Evolutionary conservation across 1,284 basidiomycete species (phyloP), one percentile per base, ranked within the genome.

Genomic region (Boletus semigastroideus): DNA sequence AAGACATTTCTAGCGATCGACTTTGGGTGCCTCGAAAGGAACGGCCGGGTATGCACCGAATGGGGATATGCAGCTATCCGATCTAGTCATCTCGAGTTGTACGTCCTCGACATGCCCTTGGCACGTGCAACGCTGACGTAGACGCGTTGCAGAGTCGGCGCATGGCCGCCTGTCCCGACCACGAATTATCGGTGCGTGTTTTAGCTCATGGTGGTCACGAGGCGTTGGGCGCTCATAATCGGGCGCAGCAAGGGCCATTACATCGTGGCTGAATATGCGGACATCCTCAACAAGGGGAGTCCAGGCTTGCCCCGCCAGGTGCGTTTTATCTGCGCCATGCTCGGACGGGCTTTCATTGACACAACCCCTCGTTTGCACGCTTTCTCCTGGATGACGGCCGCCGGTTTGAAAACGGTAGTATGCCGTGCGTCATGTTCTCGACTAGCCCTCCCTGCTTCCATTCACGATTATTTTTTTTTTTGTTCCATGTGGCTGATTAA

Each of bases 141-240:
- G 25, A 25, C 46, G 37, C 34, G 37, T 36, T 36, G 52, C 61
- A 92, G 90, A 40, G 75, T 74, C 7, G 80, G 80, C 5, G 80
- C 84, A 46, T 94, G 91, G 91, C 91, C 91, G 4, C 92, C 91
- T 19, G 72, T 80, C 17, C 89, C 90, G 1, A 84, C 86, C 54
- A 77, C 78, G 34, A 92, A 94, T 64, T 94, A 92, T 66, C 80
- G 90, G 86, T 86, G 50, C 52, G 74, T 55, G 8, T 38, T 30
- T 19, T 46, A 31, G 11, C 12, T 28, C 34, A 3, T 25, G 22
- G 30, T 2, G 20, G 17, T 34, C n/a, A 45, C 16, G 14, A 47
- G 19, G 19, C 13, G 13, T 25, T 14, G 13, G 31, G 42, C 8
- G 17, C 54, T 59, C 27, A 61, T 20, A 46, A 61, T 20, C 48